Percentiles rank a stretch among this genome's conserved stretches.
These are phyloP conservation scores for Tuber melanosporum DNA, from an alignment of 495 filamentous ascomycete genomes.

Conservation along the genomic window DNA sequence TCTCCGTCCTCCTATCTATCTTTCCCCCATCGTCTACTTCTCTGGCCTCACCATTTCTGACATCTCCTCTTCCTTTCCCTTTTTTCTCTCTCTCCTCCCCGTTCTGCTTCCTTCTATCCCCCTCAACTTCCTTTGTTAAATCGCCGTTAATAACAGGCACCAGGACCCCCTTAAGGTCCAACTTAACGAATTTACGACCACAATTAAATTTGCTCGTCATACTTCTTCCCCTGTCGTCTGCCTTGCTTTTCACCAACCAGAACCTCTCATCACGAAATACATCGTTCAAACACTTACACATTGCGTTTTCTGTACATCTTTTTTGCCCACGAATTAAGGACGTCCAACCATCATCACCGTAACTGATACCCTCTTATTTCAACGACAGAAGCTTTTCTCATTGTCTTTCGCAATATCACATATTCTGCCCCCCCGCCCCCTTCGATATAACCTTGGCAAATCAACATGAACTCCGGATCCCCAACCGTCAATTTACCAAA, in stretches of 20 bases:
- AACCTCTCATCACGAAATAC: neutral
- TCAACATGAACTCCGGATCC: constrained; percentile 29
- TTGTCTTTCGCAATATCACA: neutral
- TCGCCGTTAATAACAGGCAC: neutral
- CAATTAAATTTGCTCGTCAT: neutral
- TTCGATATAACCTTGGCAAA: constrained; percentile 1
- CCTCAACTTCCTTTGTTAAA: constrained; percentile 4
- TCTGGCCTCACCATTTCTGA: neutral
- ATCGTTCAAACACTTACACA: neutral
- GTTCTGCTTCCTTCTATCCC: constrained; percentile 3
- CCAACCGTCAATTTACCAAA: constrained; percentile 31
- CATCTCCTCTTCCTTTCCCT: neutral
- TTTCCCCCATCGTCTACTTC: neutral
- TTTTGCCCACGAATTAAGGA: constrained; percentile 8
- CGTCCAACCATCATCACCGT: constrained; percentile 1
- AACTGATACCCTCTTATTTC: neutral
- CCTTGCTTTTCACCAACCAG: constrained; percentile 10
- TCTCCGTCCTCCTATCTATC: neutral
- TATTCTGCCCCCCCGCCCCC: constrained; percentile 7
- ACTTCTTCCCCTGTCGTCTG: constrained; percentile 6
- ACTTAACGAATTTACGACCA: constrained; percentile 39
- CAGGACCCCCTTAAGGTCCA: constrained; percentile 12
- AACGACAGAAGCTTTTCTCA: neutral
- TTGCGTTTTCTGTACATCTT: constrained; percentile 21
- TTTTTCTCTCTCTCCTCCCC: neutral